These are phyloP conservation scores for Carex pumila DNA, from an alignment of 176 grass and related monocot species.

Conservation along the genomic window DNA sequence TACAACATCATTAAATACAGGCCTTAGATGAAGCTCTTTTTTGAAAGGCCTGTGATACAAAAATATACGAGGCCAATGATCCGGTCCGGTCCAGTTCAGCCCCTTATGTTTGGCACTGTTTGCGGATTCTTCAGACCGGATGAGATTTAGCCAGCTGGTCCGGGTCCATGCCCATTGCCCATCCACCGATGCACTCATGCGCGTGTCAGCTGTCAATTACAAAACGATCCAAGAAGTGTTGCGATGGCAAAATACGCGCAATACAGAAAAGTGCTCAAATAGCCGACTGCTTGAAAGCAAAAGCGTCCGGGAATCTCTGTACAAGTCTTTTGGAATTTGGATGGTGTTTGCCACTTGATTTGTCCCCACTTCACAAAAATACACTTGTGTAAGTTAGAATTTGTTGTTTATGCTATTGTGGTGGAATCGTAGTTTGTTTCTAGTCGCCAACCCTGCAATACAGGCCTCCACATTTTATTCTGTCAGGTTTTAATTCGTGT, in stretches of 20 bases:
- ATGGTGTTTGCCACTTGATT: neutral
- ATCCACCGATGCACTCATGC: neutral
- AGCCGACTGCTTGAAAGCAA: neutral
- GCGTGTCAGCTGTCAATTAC: neutral
- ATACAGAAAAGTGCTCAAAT: neutral
- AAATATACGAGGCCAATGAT: neutral
- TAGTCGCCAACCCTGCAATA: no score
- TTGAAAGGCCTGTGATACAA: neutral
- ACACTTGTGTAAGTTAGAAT: no score
- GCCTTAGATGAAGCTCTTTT: neutral
- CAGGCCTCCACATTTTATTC: no score
- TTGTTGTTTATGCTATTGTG: no score
- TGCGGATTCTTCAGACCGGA: neutral
- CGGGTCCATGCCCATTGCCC: neutral
- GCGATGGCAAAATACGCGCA: neutral
- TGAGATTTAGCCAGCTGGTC: neutral
- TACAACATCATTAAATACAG: neutral
- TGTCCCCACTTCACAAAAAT: no score
- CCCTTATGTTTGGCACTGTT: no score
- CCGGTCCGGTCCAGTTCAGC: no score
- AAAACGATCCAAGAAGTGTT: neutral
- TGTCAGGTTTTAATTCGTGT: no score
- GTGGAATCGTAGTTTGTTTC: no score
- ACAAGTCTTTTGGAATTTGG: neutral
- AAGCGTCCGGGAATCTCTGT: conserved; percentile 2